Base-by-base conservation (phyloP, 2,329 filamentous ascomycete genomes). In the Diplodia seriata region DNA sequence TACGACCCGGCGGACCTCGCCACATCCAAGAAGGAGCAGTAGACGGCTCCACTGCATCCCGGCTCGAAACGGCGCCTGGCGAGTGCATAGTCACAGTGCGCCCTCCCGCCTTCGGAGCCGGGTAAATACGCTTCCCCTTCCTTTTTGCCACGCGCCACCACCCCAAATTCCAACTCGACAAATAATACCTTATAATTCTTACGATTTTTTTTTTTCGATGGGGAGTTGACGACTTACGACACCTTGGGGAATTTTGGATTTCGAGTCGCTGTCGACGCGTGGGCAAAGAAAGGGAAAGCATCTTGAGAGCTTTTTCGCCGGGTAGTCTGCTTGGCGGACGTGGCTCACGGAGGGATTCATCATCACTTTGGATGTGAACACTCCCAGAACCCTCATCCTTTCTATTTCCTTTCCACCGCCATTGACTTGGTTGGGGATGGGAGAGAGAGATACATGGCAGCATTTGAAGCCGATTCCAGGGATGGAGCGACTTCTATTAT, bases 21-120 rank as follows among this genome's bases (percentile, higher is more conserved):
- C 12, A 74, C 76, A 70, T 69, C 73, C 36, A 82, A 82, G 77
- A 84, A 84, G 75, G 71, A 77, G 68, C 77, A 78, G 69, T 75
- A 40, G 63, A 50, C 38, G 57, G 33, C 23, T 43, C 47, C 31
- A 15, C 47, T 18, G 53, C 29, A 50, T 5, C 40, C 64, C 33
- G 40, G 40, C 11, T 23, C 33, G 18, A 18, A 47, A 29, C 49
- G 40, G 40, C 53, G 29, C 29, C 31, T 43, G n/a, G 64, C 64
- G 40, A 57, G 64, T 53, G 53, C 64, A 59, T 40, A 26, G 64
- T 51, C 64, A 26, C 26, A 66, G 38, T 66, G 64, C 64, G 40
- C 53, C 63, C 53, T 51, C 47, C 53, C 53, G 29, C 29, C 64
- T 50, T 29, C 20, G 4, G 23, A 6, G n/a, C 20, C 47, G 43